Evolutionary conservation across 768 basidiomycete species (phyloP).

Genomic region (Lactifluus volemus): DNA sequence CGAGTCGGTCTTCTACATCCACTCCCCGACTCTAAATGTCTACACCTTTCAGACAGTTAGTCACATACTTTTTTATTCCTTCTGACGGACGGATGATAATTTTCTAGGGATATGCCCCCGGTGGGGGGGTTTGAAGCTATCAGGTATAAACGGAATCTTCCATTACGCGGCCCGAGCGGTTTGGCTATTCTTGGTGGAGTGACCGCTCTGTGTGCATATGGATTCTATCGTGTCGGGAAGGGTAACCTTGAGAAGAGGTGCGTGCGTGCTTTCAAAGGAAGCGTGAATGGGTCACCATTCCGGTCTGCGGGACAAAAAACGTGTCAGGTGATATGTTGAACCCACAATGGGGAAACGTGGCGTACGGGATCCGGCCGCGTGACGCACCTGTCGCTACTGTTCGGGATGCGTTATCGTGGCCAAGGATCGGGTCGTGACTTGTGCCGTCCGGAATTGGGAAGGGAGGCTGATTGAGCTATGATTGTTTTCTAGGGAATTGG

Average conservation of each 20-base stretch:
- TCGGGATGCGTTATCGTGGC: slow-evolving; percentile 35
- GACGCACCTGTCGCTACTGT: slow-evolving; percentile 26
- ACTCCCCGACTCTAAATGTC: slow-evolving; percentile 36
- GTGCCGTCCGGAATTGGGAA: slow-evolving; percentile 9
- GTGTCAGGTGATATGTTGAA: slow-evolving; percentile 42
- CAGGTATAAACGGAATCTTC: slow-evolving; percentile 94
- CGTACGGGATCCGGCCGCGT: slow-evolving; percentile 55
- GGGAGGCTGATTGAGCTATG: slow-evolving; percentile 12
- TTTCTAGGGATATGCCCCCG: slow-evolving; percentile 87
- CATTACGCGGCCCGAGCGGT: slow-evolving; percentile 80
- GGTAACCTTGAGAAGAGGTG: slow-evolving; percentile 92
- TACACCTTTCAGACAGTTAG: slow-evolving; percentile 56
- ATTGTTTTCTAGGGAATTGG: slow-evolving; percentile 61
- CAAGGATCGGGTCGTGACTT: slow-evolving; percentile 15
- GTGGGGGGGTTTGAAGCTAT: slow-evolving; percentile 85
- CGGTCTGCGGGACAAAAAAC: slow-evolving; percentile 61
- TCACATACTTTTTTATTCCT: slow-evolving; percentile 14
- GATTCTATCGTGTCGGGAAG: slow-evolving; percentile 85
- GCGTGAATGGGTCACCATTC: not conserved
- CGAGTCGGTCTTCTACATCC: slow-evolving; percentile 12
- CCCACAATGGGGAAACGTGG: slow-evolving; percentile 61
- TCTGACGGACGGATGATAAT: slow-evolving; percentile 10
- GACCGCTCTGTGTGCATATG: slow-evolving; percentile 76
- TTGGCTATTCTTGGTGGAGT: slow-evolving; percentile 81
- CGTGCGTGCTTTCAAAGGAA: slow-evolving; percentile 41